Base-by-base conservation (phyloP, 495 filamentous ascomycete species). In the Zalerion maritima region DNA sequence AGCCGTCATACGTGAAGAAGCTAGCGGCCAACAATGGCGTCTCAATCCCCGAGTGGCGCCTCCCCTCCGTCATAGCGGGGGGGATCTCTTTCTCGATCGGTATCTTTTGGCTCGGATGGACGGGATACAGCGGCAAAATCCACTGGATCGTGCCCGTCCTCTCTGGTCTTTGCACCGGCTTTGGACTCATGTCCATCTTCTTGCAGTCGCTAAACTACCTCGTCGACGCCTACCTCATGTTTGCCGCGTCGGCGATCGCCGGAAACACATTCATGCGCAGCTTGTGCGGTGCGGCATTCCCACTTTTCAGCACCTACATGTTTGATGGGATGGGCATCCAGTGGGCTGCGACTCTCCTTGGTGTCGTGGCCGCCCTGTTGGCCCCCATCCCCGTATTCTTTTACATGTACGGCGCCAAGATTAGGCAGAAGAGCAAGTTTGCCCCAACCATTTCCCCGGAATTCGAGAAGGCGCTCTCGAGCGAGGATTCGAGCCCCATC, bases 91-190 rank as follows among this genome's bases (percentile, higher is more conserved):
- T 93, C 44, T 62, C 81, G 2, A 58, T 43, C 9, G 82, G 82
- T 3, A 67, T 91, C 4, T 86, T 91, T 61, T 87, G 81, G 81
- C 86, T 87, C 47, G 80, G 78, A 14, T 91, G 82, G 82, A 71
- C 78, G 0, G 74, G 74, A 12, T 78, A 74, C 48, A 57, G 49
- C 20, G 31, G 37, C 0, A 50, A 67, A 24, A 72, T 81, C 34
- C 81, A 78, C 49, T 92, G 83, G 84, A 80, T 84, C 37, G 77
- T 75, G 1, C 84, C 83, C 3, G 78, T 80, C 0, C 56, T 82
- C 2, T 76, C 74, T 4, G 83, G 84, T 16, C 40, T 65, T 21
- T 54, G 64, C 18, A 60, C 55, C 10, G 69, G 67, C 10, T 66
- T 73, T 28, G 67, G 69, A 3, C 58, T 93, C 1, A 60, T 86